phyloP scores from a whole-genome alignment of 2,329 filamentous ascomycete genomes.

The Microthyrium microscopicum region DNA sequence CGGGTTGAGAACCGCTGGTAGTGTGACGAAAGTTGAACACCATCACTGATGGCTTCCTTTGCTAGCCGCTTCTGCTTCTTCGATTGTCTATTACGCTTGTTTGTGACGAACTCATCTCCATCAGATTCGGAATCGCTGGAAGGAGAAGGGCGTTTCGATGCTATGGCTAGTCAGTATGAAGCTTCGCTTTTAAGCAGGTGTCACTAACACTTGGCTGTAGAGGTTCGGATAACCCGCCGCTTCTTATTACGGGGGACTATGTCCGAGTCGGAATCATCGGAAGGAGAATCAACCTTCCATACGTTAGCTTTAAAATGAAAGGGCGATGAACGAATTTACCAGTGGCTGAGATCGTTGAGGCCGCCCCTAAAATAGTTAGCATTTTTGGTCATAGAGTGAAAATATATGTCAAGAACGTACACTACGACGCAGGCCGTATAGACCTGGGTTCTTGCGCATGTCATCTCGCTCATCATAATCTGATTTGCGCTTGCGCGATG shows the following conservation, averaged over 20 bases:
- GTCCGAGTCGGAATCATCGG: slow-evolving; percentile 60
- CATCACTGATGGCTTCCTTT: slow-evolving; percentile 44
- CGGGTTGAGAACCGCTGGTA: slow-evolving; percentile 88
- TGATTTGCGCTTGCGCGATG: slow-evolving; percentile 47
- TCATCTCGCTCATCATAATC: slow-evolving; percentile 57
- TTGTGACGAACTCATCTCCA: slow-evolving; percentile 56
- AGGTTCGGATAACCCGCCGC: slow-evolving; percentile 50
- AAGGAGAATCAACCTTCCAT: background rate
- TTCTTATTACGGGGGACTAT: slow-evolving; percentile 45
- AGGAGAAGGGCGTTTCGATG: slow-evolving; percentile 31
- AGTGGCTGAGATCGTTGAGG: background rate
- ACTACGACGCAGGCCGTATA: slow-evolving; percentile 88
- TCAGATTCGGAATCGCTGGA: slow-evolving; percentile 46
- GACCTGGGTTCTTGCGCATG: slow-evolving; percentile 79
- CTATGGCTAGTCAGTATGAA: slow-evolving; percentile 34
- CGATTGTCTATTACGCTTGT: slow-evolving; percentile 45
- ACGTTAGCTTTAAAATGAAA: background rate
- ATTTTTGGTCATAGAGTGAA: no score
- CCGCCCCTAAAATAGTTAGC: no score
- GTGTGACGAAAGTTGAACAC: slow-evolving; percentile 45
- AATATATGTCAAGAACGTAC: slow-evolving; percentile 34
- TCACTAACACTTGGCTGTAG: slow-evolving; percentile 44
- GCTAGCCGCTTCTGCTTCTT: slow-evolving; percentile 65
- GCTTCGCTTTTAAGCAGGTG: slow-evolving; percentile 13
- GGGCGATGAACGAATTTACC: background rate